Evolutionary conservation across 163 green algal genomes (phyloP), one percentile per base, ranked within the genome.

Genomic region (Scenedesmus sp.): DNA sequence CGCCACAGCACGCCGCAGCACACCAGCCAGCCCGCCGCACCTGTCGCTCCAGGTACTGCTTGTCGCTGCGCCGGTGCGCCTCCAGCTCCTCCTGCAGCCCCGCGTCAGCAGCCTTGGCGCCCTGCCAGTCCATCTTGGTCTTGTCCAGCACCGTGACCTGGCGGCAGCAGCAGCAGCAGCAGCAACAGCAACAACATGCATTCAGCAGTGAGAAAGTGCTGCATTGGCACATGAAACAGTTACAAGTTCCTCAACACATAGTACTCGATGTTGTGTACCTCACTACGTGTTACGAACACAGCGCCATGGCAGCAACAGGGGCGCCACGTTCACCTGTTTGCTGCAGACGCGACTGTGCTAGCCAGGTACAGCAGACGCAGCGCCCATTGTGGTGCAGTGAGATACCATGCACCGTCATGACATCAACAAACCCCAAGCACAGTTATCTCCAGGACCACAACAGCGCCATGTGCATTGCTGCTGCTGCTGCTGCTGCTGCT

Each of bases 91-190:
- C 97, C 66, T 98, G 96, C 52, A 99, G 64, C 12, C 93, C 90
- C 9, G 56, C 96, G 74, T 94, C 90, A 9, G 67, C 88, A 12
- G 93, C 88, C 92, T 99, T 99, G 93, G 96, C 96, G 64, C 95
- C 89, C 82, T 95, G 91, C 98, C 98, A 99, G 94, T 99, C 98
- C 60, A 96, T 94, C 46, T 96, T 96, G 18, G 91, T 96, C 96
- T 99, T 99, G 95, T 99, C 98, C 70, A 99, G 91, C 59, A 99
- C 95, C 54, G 94, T 98, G 23, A 96, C 93, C 94, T 96, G 94
- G 5, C 10, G 4, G 5, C 7, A 20, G 54, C 57, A 77, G 57
- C 83, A 88, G 56, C 12, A 62, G 23, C 26, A 64, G 60, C 62
- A 89, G 20, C 85, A 89, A 73, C 16, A 52, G 55, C 20, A 7